Conservation (phyloP, 2,329 filamentous ascomycete genomes). For the Aspergillus pseudoviridinutans region DNA sequence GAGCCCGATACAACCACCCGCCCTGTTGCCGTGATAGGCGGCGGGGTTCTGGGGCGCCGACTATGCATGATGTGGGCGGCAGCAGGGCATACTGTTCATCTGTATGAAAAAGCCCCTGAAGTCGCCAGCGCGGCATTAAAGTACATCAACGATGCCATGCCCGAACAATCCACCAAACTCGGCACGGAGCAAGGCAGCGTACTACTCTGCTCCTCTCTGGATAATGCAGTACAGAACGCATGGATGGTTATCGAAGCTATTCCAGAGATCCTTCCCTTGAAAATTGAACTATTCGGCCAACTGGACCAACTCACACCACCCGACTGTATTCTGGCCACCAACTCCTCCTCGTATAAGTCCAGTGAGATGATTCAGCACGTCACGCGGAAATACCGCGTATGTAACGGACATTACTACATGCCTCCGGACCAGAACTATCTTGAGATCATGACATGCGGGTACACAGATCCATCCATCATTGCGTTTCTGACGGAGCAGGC, state of each 20-base stretch:
- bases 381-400: conserved; percentile 35
- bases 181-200: conserved; percentile 6
- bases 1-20: conserved; percentile 16
- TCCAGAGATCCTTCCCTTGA: conserved; percentile 48
- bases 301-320: conserved; percentile 41
- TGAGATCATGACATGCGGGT: conserved; percentile 52
- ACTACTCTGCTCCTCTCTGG: conserved; percentile 15
- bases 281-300: conserved; percentile 46
- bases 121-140: conserved; percentile 8
- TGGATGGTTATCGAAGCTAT: conserved; percentile 54
- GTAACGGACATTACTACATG: conserved; percentile 54
- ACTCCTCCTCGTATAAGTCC: conserved; percentile 52
- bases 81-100: conserved; percentile 11
- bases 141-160: conserved; percentile 12
- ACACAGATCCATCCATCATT: conserved; percentile 43
- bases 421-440: conserved; percentile 43
- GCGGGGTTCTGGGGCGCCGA: conserved; percentile 19
- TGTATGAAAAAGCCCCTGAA: conserved; percentile 12
- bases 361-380: conserved; percentile 43
- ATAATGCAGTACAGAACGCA: conserved; percentile 40
- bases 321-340: conserved; percentile 50
- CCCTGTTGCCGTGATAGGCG: conserved; percentile 19
- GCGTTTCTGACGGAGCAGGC: conserved; percentile 43
- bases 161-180: conserved; percentile 12
- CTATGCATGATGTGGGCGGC: conserved; percentile 20